Evolutionary conservation across 768 basidiomycete genomes (phyloP).

Genomic region (Mrakia blollopis): DNA sequence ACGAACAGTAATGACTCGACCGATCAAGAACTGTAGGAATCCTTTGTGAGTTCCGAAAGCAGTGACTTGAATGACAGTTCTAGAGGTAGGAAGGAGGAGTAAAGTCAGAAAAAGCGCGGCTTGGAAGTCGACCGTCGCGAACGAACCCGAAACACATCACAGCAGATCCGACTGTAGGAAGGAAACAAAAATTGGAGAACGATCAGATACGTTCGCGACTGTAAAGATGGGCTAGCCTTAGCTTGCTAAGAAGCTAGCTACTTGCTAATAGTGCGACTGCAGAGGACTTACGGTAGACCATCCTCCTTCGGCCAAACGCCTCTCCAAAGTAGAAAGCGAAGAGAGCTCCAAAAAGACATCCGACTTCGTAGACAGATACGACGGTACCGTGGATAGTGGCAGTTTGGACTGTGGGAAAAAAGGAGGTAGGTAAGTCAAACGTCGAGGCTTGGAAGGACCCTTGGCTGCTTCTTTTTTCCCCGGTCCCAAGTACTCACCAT

Average conservation of each 20-base stretch:
- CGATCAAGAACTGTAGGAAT: slow-evolving; percentile 48
- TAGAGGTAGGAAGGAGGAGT: no score
- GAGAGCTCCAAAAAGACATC: slow-evolving; percentile 47
- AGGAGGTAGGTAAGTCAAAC: not conserved
- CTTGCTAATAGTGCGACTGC: no score
- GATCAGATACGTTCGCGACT: no score
- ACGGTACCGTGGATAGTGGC: slow-evolving; percentile 38
- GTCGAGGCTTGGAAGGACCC: not conserved
- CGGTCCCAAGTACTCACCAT: not conserved
- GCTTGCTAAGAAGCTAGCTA: no score
- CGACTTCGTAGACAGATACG: slow-evolving; percentile 41
- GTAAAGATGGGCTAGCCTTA: not conserved
- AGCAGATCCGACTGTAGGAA: slow-evolving; percentile 12
- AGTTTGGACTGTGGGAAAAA: not conserved
- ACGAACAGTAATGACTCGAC: slow-evolving; percentile 36
- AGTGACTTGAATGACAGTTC: slow-evolving; percentile 47
- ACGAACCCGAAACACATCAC: slow-evolving; percentile 7
- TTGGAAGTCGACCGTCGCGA: no score
- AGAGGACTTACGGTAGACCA: slow-evolving; percentile 45
- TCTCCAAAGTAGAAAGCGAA: slow-evolving; percentile 47
- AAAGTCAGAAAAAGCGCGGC: no score
- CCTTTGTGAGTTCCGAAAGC: slow-evolving; percentile 42
- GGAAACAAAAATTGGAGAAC: not conserved
- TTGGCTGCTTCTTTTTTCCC: not conserved
- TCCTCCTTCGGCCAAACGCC: slow-evolving; percentile 46